Evolutionary conservation across 2,329 filamentous ascomycete species (phyloP).

Genomic region (Nemania sp.): DNA sequence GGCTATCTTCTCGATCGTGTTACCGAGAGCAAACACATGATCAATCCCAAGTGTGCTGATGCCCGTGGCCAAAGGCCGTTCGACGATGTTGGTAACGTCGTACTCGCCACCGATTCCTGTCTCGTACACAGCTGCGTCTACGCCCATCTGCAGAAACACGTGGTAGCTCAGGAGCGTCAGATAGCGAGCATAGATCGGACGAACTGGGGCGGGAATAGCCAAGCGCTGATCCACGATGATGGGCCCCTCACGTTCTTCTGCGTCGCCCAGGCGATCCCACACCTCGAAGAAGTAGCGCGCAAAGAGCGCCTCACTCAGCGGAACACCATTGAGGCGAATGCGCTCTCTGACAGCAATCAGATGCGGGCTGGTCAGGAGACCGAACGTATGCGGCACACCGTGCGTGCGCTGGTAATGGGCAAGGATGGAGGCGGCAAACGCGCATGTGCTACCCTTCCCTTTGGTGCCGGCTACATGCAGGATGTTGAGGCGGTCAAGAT

Average conservation of each 20-base stretch:
- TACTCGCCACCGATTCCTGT: slow-evolving; percentile 69
- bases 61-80: slow-evolving; percentile 58
- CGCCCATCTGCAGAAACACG: slow-evolving; percentile 64
- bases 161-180: slow-evolving; percentile 53
- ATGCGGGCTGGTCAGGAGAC: slow-evolving; percentile 71
- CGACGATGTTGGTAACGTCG: slow-evolving; percentile 70
- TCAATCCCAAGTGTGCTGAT: slow-evolving; percentile 72
- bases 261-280: slow-evolving; percentile 58
- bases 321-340: slow-evolving; percentile 63
- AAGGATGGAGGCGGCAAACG: slow-evolving; percentile 67
- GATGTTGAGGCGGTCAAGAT: slow-evolving; percentile 65
- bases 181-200: slow-evolving; percentile 63
- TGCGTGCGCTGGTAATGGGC: slow-evolving; percentile 48
- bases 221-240: slow-evolving; percentile 35
- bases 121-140: slow-evolving; percentile 67
- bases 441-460: slow-evolving; percentile 74
- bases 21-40: slow-evolving; percentile 65
- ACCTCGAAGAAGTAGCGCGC: slow-evolving; percentile 70
- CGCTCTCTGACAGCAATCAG: slow-evolving; percentile 69
- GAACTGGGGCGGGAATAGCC: slow-evolving; percentile 42
- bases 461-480: slow-evolving; percentile 77
- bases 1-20: slow-evolving; percentile 66
- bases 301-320: slow-evolving; percentile 62
- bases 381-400: slow-evolving; percentile 50
- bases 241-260: slow-evolving; percentile 37